phyloP scores from a whole-genome alignment of 202 grass and related monocot genomes.

The Saccharum hybrid region DNA sequence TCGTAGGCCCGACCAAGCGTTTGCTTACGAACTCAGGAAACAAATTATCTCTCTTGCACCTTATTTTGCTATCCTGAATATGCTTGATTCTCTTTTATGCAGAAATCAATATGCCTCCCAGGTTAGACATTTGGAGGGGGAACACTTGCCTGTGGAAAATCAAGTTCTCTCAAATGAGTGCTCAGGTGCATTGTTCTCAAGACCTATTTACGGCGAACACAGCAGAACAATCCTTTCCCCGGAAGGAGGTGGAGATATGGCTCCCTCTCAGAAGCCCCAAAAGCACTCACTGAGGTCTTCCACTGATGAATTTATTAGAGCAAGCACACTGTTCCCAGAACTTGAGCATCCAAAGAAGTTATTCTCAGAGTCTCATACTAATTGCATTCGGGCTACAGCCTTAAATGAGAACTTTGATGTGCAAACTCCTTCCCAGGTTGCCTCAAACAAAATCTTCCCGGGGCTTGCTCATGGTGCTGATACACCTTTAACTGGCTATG shows the following conservation, averaged over 20 bases:
- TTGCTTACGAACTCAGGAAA: constrained; percentile 10
- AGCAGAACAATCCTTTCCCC: constrained; percentile 31
- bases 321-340: constrained; percentile 43
- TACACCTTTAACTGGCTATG: constrained; percentile 44
- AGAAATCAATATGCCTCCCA: constrained; percentile 51
- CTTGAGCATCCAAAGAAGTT: constrained; percentile 43
- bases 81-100: constrained; percentile 21
- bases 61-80: not conserved
- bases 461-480: constrained; percentile 45
- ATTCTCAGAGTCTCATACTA: constrained; percentile 44
- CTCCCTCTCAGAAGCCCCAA: constrained; percentile 10
- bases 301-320: constrained; percentile 45
- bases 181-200: constrained; percentile 27
- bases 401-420: constrained; percentile 52
- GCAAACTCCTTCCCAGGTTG: constrained; percentile 52
- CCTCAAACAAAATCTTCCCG: constrained; percentile 37
- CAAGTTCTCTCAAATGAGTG: constrained; percentile 23
- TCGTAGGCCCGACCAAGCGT: not conserved
- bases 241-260: constrained; percentile 13
- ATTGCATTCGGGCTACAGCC: constrained; percentile 35
- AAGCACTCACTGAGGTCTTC: constrained; percentile 23
- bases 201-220: not conserved
- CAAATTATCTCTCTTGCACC: not conserved
- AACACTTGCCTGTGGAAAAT: constrained; percentile 36
- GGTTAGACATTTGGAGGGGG: constrained; percentile 34